phyloP scores from a whole-genome alignment of 495 filamentous ascomycete species.

The Acidomyces sp. region DNA sequence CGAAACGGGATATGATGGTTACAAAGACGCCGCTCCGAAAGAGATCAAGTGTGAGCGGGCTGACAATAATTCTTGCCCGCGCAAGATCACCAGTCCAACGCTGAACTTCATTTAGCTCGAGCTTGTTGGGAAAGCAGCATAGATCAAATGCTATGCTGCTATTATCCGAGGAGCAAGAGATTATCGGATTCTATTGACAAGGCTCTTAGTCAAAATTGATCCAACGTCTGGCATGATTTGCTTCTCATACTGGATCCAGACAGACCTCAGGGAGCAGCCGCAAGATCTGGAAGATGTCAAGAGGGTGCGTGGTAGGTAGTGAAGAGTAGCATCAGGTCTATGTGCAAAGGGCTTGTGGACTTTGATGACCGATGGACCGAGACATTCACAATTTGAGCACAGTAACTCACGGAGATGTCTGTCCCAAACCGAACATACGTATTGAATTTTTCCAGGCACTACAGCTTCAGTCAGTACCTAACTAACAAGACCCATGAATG shows the following conservation, averaged over 20 bases:
- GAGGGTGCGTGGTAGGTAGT: no score
- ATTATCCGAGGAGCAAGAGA: conserved; percentile 1
- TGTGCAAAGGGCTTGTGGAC: not conserved
- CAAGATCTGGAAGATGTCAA: not conserved
- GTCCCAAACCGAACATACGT: conserved; percentile 63
- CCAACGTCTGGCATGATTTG: not conserved
- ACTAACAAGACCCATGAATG: not conserved
- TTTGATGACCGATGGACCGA: no score
- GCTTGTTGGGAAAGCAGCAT: conserved; percentile 5
- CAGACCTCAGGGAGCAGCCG: not conserved
- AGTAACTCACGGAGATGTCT: conserved; percentile 24
- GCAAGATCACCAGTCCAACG: conserved; percentile 9
- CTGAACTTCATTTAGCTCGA: conserved; percentile 5
- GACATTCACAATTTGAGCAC: no score
- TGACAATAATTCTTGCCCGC: conserved; percentile 8
- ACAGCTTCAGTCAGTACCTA: conserved; percentile 7
- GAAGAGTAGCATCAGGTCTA: not conserved
- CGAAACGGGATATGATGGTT: not conserved
- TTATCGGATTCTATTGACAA: conserved; percentile 8
- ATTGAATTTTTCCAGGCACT: conserved; percentile 73
- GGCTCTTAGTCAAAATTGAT: not conserved
- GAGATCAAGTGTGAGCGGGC: conserved; percentile 11
- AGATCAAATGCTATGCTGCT: conserved; percentile 1
- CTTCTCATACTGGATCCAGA: not conserved
- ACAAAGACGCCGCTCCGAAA: not conserved